Evolutionary conservation across 306 rosid species (phyloP).

Genomic region (Senna tora): DNA sequence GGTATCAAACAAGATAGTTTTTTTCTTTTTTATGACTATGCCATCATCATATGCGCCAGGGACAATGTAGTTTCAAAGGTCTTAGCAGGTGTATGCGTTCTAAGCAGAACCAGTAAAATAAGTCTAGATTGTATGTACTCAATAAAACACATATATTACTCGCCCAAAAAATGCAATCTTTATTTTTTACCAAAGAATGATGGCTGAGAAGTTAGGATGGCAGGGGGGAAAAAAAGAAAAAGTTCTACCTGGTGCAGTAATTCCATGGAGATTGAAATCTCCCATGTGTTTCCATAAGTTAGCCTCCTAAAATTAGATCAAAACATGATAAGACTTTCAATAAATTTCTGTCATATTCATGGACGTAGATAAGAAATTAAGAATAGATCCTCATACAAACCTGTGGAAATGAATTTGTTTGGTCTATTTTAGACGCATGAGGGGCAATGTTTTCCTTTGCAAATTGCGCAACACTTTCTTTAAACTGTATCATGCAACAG

Average conservation of each 20-base stretch:
- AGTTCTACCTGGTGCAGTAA: conserved; percentile 84
- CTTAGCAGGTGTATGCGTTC: neutral
- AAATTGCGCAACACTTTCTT: conserved; percentile 86
- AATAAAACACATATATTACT: conserved; percentile 3
- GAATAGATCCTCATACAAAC: conserved; percentile 36
- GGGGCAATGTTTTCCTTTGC: conserved; percentile 83
- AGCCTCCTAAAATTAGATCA: conserved; percentile 60
- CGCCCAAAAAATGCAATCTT: neutral
- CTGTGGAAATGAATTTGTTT: conserved; percentile 75
- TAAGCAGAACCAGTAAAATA: neutral
- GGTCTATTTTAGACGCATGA: conserved; percentile 84
- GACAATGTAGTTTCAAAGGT: neutral
- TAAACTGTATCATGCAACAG: conserved; percentile 60
- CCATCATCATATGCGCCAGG: neutral
- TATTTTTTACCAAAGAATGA: conserved; percentile 3
- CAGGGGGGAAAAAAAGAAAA: neutral
- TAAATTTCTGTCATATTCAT: neutral
- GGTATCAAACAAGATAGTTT: neutral
- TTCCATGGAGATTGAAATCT: conserved; percentile 88
- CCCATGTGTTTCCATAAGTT: conserved; percentile 98
- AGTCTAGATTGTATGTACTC: neutral
- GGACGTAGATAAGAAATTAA: conserved; percentile 15
- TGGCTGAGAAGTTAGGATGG: neutral
- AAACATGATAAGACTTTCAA: conserved; percentile 33
- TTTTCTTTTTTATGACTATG: conserved; percentile 6